Percentiles rank a stretch among this genome's conserved stretches.
phyloP scores from a whole-genome alignment of 1,284 basidiomycete species.

The Ceratobasidium sp. region DNA sequence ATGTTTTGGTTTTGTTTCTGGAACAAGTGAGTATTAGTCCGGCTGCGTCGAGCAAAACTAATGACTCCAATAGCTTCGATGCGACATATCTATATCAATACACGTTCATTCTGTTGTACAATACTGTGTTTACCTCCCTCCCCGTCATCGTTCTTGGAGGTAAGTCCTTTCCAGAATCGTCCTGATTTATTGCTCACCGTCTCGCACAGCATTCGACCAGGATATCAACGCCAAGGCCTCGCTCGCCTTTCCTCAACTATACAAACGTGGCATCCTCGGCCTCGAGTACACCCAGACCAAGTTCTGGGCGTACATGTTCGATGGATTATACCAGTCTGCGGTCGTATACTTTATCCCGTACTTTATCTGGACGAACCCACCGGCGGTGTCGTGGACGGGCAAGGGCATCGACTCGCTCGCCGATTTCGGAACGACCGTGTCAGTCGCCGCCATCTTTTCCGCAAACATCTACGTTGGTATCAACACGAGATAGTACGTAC shows the following conservation, averaged over 20 bases:
- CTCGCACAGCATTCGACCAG: conserved; percentile 88
- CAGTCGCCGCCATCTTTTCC: conserved; percentile 84
- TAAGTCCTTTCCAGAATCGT: conserved; percentile 55
- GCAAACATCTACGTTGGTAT: conserved; percentile 91
- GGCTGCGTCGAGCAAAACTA: conserved; percentile 44
- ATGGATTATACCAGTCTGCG: conserved; percentile 92
- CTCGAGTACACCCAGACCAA: conserved; percentile 91
- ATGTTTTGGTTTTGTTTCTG: conserved; percentile 96
- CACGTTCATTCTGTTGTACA: conserved; percentile 91
- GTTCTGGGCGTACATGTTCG: conserved; percentile 96
- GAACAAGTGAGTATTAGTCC: conserved; percentile 69
- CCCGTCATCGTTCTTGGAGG: conserved; percentile 92
- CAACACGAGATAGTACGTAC: conserved; percentile 84
- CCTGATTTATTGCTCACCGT: conserved; percentile 35
- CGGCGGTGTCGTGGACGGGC: conserved; percentile 73
- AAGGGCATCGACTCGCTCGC: conserved; percentile 79
- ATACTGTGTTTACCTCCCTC: conserved; percentile 92
- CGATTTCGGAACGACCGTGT: conserved; percentile 94
- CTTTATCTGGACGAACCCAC: conserved; percentile 74
- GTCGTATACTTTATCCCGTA: conserved; percentile 93
- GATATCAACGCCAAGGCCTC: conserved; percentile 92
- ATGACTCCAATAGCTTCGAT: conserved; percentile 74
- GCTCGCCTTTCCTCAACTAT: conserved; percentile 92
- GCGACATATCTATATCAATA: conserved; percentile 97
- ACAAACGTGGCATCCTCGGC: conserved; percentile 91